These are phyloP conservation scores for Neurospora sublineolata DNA, from an alignment of 495 filamentous ascomycete species.

Conservation along the genomic window DNA sequence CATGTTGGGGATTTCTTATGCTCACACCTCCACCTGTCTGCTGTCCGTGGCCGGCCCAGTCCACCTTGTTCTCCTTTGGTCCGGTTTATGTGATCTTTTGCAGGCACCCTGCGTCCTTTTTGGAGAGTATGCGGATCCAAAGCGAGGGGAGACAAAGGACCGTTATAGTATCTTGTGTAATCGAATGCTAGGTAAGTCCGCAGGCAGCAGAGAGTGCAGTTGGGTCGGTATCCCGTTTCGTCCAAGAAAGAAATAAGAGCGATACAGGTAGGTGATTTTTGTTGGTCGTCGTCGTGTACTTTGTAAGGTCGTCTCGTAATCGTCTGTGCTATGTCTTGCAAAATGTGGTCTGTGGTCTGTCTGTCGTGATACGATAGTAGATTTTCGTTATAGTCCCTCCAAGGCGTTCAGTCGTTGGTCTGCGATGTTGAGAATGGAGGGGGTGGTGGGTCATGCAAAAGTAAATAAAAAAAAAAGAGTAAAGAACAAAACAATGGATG, in stretches of 20 bases:
- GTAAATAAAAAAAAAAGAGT: neutral
- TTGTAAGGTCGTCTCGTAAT: neutral
- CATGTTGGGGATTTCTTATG: constrained; percentile 12
- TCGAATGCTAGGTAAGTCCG: neutral
- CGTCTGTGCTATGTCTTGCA: neutral
- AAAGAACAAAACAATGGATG: neutral
- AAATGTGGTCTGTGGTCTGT: neutral
- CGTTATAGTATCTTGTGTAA: neutral
- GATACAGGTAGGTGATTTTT: neutral
- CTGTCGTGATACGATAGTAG: neutral
- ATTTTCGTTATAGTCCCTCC: neutral
- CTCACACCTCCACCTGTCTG: constrained; percentile 1
- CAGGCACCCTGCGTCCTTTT: neutral
- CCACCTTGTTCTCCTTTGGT: neutral
- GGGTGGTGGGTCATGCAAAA: neutral
- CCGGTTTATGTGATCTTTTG: neutral
- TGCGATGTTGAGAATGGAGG: neutral
- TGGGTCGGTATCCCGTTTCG: neutral
- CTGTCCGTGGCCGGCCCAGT: neutral
- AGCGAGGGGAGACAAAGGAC: neutral
- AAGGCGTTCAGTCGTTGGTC: neutral
- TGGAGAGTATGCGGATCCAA: neutral
- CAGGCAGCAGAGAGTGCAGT: neutral
- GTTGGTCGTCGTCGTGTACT: neutral
- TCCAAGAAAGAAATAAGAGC: neutral